Percentiles rank a stretch among this genome's conserved stretches.
Conservation (phyloP, 352 stramenopile genomes). For the Blastocystis sp. region DNA sequence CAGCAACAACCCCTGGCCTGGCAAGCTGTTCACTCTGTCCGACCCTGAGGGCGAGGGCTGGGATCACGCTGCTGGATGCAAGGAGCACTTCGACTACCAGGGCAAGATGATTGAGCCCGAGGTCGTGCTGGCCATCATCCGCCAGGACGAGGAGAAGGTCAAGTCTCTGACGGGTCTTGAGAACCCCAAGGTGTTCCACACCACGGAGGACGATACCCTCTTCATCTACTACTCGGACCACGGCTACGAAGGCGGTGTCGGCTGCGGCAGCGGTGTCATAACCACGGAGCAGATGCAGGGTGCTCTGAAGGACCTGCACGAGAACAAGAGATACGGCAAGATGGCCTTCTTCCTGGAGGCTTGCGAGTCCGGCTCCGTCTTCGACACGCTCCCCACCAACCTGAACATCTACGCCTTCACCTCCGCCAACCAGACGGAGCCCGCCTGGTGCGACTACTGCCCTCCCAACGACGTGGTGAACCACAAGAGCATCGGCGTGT, state of each 20-base stretch:
- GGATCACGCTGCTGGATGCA: conserved; percentile 1
- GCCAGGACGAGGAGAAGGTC: conserved; percentile 14
- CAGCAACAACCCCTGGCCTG: conserved; percentile 18
- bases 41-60: conserved; percentile 4
- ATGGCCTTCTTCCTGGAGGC: conserved; percentile 76
- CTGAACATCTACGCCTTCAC: conserved; percentile 84
- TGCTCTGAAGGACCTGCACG: conserved; percentile 76
- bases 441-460: conserved; percentile 83
- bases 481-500: neutral
- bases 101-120: neutral
- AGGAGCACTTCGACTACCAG: conserved; percentile 35
- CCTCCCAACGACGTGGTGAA: conserved; percentile 49
- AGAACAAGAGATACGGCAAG: conserved; percentile 79
- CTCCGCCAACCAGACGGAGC: conserved; percentile 80
- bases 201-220: conserved; percentile 32
- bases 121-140: conserved; percentile 19
- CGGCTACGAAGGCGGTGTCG: conserved; percentile 8
- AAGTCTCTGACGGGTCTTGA: neutral
- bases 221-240: conserved; percentile 61
- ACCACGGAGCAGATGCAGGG: neutral
- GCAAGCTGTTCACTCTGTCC: conserved; percentile 2
- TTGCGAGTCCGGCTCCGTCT: conserved; percentile 86
- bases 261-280: neutral
- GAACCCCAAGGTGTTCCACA: conserved; percentile 57
- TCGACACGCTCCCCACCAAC: conserved; percentile 78